Percentiles rank a stretch among this genome's conserved stretches.
phyloP scores from a whole-genome alignment of 352 stramenopile species.

The Phytophthora pluvialis region DNA sequence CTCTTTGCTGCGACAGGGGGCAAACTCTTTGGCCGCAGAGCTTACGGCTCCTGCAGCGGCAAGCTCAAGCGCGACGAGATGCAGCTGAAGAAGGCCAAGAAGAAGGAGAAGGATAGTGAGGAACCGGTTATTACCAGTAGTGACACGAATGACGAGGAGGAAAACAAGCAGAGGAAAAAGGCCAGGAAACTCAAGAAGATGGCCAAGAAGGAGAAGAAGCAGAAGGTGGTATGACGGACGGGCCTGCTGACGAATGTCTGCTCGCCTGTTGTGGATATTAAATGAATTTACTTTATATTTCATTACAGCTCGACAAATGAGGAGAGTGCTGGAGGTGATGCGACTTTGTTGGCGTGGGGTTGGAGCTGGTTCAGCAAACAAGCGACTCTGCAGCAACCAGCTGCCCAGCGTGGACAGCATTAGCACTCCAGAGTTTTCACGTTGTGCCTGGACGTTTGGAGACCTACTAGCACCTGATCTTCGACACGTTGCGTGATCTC shows the following conservation, averaged over 20 bases:
- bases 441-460: constrained; percentile 52
- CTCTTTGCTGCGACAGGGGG: constrained; percentile 96
- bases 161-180: constrained; percentile 20
- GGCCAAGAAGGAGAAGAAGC: constrained; percentile 28
- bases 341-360: constrained; percentile 16
- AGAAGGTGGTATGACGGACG: constrained; percentile 16
- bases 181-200: constrained; percentile 32
- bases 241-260: not conserved
- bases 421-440: constrained; percentile 54
- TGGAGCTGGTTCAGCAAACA: constrained; percentile 26
- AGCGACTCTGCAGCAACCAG: constrained; percentile 57
- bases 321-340: not conserved
- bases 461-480: constrained; percentile 44
- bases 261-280: constrained; percentile 4
- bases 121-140: constrained; percentile 23
- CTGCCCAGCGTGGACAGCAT: constrained; percentile 42
- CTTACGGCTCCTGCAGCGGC: constrained; percentile 87
- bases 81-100: constrained; percentile 51
- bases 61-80: constrained; percentile 87
- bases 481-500: constrained; percentile 50
- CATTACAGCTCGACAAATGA: constrained; percentile 1
- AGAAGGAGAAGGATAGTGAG: constrained; percentile 34
- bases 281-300: constrained; percentile 30
- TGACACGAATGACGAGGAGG: constrained; percentile 28
- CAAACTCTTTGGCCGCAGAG: constrained; percentile 95